phyloP scores from a whole-genome alignment of 148 eudicot species.

The Pharnaceum exiguum region DNA sequence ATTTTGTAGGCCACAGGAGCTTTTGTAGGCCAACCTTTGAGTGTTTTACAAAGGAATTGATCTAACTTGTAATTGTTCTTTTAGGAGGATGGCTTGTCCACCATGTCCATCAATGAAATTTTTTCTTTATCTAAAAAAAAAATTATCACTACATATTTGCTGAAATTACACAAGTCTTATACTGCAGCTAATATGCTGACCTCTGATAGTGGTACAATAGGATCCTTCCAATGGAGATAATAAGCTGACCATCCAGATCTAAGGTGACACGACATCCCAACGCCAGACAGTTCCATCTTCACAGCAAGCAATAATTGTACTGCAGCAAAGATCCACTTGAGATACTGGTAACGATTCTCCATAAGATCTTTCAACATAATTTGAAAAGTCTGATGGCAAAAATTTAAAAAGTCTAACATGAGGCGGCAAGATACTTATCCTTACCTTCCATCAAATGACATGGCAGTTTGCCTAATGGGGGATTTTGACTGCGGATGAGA shows the following conservation, averaged over 20 bases:
- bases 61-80: too few relatives aligned
- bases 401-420: not conserved
- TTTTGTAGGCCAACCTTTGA: too few relatives aligned
- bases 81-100: too few relatives aligned
- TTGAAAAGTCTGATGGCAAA: too few relatives aligned
- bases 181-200: slow-evolving; percentile 6
- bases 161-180: not conserved
- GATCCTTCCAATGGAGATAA: not conserved
- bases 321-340: slow-evolving; percentile 23
- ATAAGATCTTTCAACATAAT: not conserved
- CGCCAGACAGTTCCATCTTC: slow-evolving; percentile 98
- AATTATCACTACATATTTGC: too few relatives aligned
- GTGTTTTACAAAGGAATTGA: too few relatives aligned
- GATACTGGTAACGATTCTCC: slow-evolving; percentile 3
- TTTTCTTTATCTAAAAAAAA: too few relatives aligned
- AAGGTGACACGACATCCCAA: slow-evolving; percentile 69
- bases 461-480: slow-evolving; percentile 89
- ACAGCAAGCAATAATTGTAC: slow-evolving; percentile 88
- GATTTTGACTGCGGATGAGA: slow-evolving; percentile 80
- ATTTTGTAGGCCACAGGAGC: too few relatives aligned
- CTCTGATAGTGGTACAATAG: not conserved
- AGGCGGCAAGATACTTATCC: not conserved
- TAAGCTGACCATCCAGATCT: not conserved
- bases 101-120: too few relatives aligned
- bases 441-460: slow-evolving; percentile 98